Evolutionary conservation across 257 asterid genomes (phyloP).

Genomic region (Solanum rostratum): DNA sequence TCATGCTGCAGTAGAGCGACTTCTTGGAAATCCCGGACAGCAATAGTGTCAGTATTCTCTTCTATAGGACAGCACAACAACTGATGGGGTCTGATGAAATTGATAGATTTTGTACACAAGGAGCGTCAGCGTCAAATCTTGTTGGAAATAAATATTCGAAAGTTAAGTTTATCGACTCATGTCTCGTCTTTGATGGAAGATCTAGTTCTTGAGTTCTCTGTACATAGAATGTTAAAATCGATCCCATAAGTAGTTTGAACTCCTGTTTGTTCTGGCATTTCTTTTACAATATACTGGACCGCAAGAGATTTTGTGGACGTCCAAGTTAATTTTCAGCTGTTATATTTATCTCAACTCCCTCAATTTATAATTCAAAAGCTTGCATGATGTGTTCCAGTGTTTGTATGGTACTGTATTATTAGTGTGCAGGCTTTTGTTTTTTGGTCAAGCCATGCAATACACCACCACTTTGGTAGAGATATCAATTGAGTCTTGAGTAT

Average conservation of each 20-base stretch:
- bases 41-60: slow-evolving; percentile 1
- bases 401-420: background rate
- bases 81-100: background rate
- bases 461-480: background rate
- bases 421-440: background rate
- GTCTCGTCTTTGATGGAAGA: background rate
- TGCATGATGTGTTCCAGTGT: background rate
- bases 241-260: background rate
- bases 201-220: slow-evolving; percentile 6
- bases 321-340: background rate
- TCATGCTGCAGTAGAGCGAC: slow-evolving; percentile 47
- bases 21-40: slow-evolving; percentile 28
- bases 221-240: slow-evolving; percentile 11
- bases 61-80: background rate
- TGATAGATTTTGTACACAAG: slow-evolving; percentile 1
- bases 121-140: background rate
- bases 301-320: background rate
- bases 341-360: background rate
- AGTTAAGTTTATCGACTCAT: background rate
- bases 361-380: background rate
- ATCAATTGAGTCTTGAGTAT: background rate
- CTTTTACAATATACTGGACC: background rate
- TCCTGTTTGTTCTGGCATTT: background rate
- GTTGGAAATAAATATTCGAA: slow-evolving; percentile 1
- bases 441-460: background rate